Conservation (phyloP, 768 basidiomycete genomes). For the Lepiota venenata region DNA sequence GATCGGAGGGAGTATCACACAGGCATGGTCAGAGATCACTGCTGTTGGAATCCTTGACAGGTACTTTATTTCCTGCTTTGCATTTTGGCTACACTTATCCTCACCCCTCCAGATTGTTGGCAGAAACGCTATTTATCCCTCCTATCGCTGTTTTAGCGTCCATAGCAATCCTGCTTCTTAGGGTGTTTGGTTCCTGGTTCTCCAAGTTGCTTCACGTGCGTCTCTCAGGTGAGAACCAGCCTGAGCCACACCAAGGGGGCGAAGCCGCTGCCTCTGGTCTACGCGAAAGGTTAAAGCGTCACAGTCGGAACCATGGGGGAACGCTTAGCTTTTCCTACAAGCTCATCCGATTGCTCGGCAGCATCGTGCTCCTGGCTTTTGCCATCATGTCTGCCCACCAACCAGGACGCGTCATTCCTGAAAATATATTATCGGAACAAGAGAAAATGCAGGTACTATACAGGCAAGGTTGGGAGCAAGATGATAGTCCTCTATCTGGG, state of each 20-base stretch:
- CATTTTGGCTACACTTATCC: background rate
- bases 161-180: conserved; percentile 28
- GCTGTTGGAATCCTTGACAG: background rate
- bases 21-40: background rate
- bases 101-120: conserved; percentile 7
- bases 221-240: background rate
- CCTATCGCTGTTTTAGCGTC: conserved; percentile 33
- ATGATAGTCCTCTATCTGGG: conserved; percentile 10
- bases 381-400: conserved; percentile 39
- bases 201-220: background rate
- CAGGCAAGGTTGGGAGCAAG: conserved; percentile 7
- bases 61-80: background rate
- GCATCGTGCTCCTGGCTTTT: conserved; percentile 45
- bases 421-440: conserved; percentile 20
- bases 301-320: conserved; percentile 44
- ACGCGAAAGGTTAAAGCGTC: conserved; percentile 31
- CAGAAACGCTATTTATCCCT: conserved; percentile 31
- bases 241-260: background rate
- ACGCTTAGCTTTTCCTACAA: conserved; percentile 43
- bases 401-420: conserved; percentile 17
- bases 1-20: background rate
- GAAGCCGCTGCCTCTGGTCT: conserved; percentile 22
- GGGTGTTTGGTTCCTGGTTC: conserved; percentile 18
- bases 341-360: conserved; percentile 40
- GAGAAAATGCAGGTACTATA: conserved; percentile 17